Conservation (phyloP, 2,329 filamentous ascomycete species). For the Cladophialophora carrionii region DNA sequence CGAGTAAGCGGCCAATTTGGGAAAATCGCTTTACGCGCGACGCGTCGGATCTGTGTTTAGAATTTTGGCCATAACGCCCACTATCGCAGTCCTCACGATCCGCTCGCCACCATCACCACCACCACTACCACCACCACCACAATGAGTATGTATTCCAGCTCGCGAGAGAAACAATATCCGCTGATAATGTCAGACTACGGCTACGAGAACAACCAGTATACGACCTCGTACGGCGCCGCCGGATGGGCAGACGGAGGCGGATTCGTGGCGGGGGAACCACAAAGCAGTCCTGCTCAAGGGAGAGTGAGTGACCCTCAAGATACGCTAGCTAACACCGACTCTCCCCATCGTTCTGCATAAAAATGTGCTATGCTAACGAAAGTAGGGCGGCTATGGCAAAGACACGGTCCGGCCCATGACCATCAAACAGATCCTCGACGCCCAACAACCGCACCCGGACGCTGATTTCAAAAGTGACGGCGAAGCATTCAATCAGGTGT, state of each 20-base stretch:
- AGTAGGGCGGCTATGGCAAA: conserved; percentile 61
- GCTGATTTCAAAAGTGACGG: conserved; percentile 84
- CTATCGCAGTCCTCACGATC: background rate
- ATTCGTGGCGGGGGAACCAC: conserved; percentile 58
- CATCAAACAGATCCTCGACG: conserved; percentile 89
- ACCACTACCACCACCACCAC: background rate
- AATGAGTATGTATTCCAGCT: conserved; percentile 26
- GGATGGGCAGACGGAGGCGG: conserved; percentile 62
- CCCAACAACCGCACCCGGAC: conserved; percentile 72
- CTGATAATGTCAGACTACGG: conserved; percentile 31
- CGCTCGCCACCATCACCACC: background rate
- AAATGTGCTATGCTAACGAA: background rate
- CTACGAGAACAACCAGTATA: conserved; percentile 54
- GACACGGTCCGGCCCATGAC: conserved; percentile 92
- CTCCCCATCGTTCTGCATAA: background rate
- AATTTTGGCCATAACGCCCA: background rate
- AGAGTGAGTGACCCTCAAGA: conserved; percentile 42
- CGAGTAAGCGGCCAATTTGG: background rate
- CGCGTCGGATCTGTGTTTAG: conserved; percentile 10
- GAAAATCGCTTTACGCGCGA: conserved; percentile 28
- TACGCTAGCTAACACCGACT: background rate
- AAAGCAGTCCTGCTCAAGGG: conserved; percentile 53
- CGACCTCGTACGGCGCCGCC: conserved; percentile 60
- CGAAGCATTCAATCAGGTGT: conserved; percentile 65
- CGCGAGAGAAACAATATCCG: background rate